phyloP scores from a whole-genome alignment of 208 protist genomes.

The Trypanosoma lewisi region DNA sequence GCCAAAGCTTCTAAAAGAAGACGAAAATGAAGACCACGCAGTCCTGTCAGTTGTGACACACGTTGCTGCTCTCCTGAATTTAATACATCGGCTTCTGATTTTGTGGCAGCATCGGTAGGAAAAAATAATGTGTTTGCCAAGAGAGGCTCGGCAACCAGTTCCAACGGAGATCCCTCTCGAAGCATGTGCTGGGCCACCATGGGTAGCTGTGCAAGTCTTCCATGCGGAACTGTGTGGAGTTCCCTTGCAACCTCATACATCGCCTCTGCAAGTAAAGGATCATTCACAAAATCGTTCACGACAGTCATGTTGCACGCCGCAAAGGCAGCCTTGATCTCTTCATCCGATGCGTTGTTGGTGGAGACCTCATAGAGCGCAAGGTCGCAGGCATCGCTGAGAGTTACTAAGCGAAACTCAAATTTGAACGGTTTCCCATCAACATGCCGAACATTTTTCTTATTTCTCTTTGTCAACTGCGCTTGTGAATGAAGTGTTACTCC shows the following conservation, averaged over 20 bases:
- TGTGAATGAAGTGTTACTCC: not conserved
- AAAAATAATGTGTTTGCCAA: not conserved
- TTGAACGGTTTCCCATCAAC: constrained; percentile 20
- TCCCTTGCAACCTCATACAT: constrained; percentile 23
- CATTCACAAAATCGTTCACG: constrained; percentile 72
- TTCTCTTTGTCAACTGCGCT: not conserved
- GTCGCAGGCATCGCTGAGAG: constrained; percentile 35
- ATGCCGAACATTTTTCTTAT: not conserved
- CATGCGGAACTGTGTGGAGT: constrained; percentile 9
- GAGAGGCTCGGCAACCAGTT: constrained; percentile 62
- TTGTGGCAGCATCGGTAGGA: not conserved
- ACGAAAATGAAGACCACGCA: constrained; percentile 9
- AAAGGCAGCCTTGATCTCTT: constrained; percentile 70
- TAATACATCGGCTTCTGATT: not conserved
- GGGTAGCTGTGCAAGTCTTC: constrained; percentile 36
- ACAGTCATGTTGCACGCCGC: constrained; percentile 50
- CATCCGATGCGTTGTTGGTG: constrained; percentile 39
- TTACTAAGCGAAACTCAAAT: constrained; percentile 43
- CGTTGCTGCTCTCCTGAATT: not conserved
- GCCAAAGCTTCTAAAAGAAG: constrained; percentile 17
- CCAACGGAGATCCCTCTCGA: constrained; percentile 30
- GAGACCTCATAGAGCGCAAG: constrained; percentile 69
- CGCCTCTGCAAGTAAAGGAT: constrained; percentile 37
- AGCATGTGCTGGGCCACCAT: constrained; percentile 51
- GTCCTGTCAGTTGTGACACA: not conserved